Evolutionary conservation across 1,284 basidiomycete species (phyloP), one percentile per base, ranked within the genome.

Genomic region (Rhodotorula sp.): DNA sequence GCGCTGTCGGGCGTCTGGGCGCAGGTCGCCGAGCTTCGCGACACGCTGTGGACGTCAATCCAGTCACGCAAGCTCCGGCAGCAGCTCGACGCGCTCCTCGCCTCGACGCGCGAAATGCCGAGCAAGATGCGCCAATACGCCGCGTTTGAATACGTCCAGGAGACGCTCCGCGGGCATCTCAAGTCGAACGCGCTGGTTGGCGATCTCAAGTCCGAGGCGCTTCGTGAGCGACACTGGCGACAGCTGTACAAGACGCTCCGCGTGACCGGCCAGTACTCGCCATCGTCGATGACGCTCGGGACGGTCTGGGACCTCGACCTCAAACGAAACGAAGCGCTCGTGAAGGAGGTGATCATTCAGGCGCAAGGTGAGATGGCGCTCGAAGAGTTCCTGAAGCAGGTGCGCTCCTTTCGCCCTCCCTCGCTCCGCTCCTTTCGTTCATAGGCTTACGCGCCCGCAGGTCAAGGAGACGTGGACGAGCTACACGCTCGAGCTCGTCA

Each of bases 61-160:
- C 92, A 84, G 72, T 92, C 97, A 29, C 88, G 97, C 78, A 98
- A 98, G 83, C 82, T 99, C 70, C 89, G 97, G 76, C 93, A 96
- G 80, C 91, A 94, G 78, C 89, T 99, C 69, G 97, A 99, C 79
- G 88, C 86, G 7, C 85, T 99, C 65, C 83, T 99, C 64, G 86
- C 87, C 37, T 94, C 92, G 44, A 98, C 95, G 29, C 94, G 95
- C 82, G 96, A 98, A 64, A 96, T 99, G 95, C 97, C 97, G 0
- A 97, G 92, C 61, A 87, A 95, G 68, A 99, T 99, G 97, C 88
- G 97, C 71, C 97, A 99, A 81, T 99, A 99, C 81, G 92, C 94
- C 17, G 97, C 97, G 0, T 99, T 98, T 80, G 97, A 99, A 84
- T 96, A 93, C 80, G 94, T 99, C 5, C 96, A 98, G 80, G 96